Conservation (phyloP, 768 basidiomycete species). For the Trametes elegans region DNA sequence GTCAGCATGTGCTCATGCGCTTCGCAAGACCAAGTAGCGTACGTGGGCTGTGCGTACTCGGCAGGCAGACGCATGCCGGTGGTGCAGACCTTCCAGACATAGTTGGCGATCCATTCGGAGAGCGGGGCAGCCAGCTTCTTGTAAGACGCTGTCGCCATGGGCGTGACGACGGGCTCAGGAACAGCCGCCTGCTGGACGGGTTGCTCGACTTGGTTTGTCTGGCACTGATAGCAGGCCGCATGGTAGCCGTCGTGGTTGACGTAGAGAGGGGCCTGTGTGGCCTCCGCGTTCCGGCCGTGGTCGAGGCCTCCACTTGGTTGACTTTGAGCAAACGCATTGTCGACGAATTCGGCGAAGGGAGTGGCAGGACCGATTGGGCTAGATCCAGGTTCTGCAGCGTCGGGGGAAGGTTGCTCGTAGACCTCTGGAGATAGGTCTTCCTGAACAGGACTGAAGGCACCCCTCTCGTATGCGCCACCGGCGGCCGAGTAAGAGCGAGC, state of each 20-base stretch:
- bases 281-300: background rate
- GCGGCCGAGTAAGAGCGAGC: constrained; percentile 4
- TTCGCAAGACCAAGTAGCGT: constrained; percentile 27
- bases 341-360: constrained; percentile 74
- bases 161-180: constrained; percentile 43
- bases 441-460: constrained; percentile 59
- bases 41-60: constrained; percentile 54
- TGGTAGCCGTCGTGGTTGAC: constrained; percentile 25
- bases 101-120: constrained; percentile 75
- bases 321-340: constrained; percentile 59
- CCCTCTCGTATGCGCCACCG: constrained; percentile 28
- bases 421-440: constrained; percentile 62
- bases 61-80: constrained; percentile 62
- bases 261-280: constrained; percentile 13
- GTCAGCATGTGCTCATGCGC: background rate
- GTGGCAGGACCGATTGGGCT: constrained; percentile 76
- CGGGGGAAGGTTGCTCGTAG: constrained; percentile 59
- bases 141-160: constrained; percentile 55
- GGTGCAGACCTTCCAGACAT: constrained; percentile 81
- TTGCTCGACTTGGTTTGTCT: constrained; percentile 25
- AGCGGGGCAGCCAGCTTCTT: constrained; percentile 75
- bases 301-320: constrained; percentile 9
- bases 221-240: constrained; percentile 30
- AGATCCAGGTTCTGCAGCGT: constrained; percentile 52
- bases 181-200: constrained; percentile 35